Percentiles rank a stretch among this genome's conserved stretches.
Conservation (phyloP, 2,329 filamentous ascomycete species). For the Penicillium sp. region DNA sequence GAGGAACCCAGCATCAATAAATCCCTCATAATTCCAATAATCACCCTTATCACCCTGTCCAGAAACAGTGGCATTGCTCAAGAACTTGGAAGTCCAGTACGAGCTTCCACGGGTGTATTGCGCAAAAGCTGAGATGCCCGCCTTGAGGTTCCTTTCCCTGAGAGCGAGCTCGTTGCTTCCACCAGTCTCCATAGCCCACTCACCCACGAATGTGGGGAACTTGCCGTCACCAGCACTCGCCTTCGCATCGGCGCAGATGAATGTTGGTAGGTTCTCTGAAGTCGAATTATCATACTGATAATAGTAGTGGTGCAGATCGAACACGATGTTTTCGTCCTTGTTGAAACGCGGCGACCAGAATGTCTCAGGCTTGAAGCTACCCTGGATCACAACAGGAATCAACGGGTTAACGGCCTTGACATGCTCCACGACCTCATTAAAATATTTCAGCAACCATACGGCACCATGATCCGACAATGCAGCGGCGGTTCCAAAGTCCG, state of each 20-base stretch:
- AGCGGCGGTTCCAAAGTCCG: conserved; percentile 23
- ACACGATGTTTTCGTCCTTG: conserved; percentile 20
- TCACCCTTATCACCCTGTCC: conserved; percentile 15
- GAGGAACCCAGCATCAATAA: conserved; percentile 7
- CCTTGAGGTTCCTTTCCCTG: conserved; percentile 14
- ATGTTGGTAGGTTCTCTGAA: conserved; percentile 14
- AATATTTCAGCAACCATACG: conserved; percentile 23
- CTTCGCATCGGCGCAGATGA: conserved; percentile 20
- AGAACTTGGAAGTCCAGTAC: conserved; percentile 23
- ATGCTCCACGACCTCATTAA: conserved; percentile 18
- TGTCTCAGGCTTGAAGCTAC: conserved; percentile 23
- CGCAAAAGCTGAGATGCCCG: conserved; percentile 14
- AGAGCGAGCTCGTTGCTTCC: conserved; percentile 16
- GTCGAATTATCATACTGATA: conserved; percentile 19
- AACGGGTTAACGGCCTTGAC: conserved; percentile 14
- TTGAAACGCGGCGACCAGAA: conserved; percentile 23
- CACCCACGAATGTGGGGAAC: conserved; percentile 26
- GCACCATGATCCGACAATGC: conserved; percentile 24
- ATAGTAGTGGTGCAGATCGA: conserved; percentile 29
- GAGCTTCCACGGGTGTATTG: conserved; percentile 19
- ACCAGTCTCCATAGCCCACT: conserved; percentile 24
- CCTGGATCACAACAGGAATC: conserved; percentile 29
- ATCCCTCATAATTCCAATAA: conserved; percentile 20
- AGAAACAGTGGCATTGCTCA: conserved; percentile 12
- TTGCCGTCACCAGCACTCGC: conserved; percentile 13